These are phyloP conservation scores for Solanum paucissectum DNA, from an alignment of 257 asterid genomes.

Conservation along the genomic window DNA sequence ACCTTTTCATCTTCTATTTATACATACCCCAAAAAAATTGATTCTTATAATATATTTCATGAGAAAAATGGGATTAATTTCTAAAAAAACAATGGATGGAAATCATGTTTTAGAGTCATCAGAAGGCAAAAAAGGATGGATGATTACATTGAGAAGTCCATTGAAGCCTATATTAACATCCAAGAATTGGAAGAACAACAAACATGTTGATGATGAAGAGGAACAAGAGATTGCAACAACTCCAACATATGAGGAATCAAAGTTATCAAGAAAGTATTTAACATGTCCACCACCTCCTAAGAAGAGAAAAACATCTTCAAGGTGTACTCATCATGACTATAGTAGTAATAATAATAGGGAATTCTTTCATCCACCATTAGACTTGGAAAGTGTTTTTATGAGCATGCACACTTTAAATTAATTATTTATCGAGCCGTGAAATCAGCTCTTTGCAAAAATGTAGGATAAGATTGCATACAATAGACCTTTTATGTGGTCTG, in stretches of 20 bases:
- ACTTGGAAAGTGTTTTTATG: conserved; percentile 21
- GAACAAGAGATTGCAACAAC: conserved; percentile 15
- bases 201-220: conserved; percentile 2
- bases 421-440: not conserved
- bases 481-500: not conserved
- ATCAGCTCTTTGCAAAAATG: not conserved
- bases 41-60: not conserved
- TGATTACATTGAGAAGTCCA: conserved; percentile 17
- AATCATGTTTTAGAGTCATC: not conserved
- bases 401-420: not conserved
- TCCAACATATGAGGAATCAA: conserved; percentile 31
- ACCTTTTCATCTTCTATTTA: not conserved
- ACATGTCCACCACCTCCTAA: conserved; percentile 38
- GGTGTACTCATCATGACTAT: not conserved
- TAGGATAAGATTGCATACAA: not conserved
- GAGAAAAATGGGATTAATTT: not conserved
- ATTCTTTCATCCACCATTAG: conserved; percentile 25
- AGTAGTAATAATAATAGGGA: conserved; percentile 8
- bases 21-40: not conserved
- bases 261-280: conserved; percentile 3
- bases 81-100: conserved; percentile 8
- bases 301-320: conserved; percentile 31
- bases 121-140: conserved; percentile 20
- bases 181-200: conserved; percentile 3
- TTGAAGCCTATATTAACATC: conserved; percentile 15